These are phyloP conservation scores for Parietaria judaica DNA, from an alignment of 306 rosid genomes.

Conservation along the genomic window DNA sequence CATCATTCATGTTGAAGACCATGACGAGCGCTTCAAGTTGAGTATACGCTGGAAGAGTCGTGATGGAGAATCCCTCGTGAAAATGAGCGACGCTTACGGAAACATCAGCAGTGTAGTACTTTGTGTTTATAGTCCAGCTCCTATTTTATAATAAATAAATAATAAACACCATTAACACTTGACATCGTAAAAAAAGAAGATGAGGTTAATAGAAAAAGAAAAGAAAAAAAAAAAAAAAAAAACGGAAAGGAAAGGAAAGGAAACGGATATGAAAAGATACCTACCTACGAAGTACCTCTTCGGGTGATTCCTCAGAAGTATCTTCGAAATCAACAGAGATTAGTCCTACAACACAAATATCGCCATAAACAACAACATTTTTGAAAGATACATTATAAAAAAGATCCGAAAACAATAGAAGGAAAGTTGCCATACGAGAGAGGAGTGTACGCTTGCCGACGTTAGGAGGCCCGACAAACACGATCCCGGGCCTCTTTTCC, in stretches of 20 bases:
- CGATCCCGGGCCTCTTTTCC: slow-evolving; percentile 56
- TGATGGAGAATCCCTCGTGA: slow-evolving; percentile 43
- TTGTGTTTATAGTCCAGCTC: slow-evolving; percentile 78
- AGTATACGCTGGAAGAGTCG: slow-evolving; percentile 34
- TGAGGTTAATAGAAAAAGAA: neutral
- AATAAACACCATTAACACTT: neutral
- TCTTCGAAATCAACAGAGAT: slow-evolving; percentile 52
- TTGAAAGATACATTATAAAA: no score
- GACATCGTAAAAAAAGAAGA: neutral
- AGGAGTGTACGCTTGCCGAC: slow-evolving; percentile 80
- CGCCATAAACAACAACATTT: no score
- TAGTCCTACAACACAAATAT: slow-evolving; percentile 38
- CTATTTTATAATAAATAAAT: slow-evolving; percentile 1
- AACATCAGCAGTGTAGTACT: slow-evolving; percentile 78
- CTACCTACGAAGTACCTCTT: slow-evolving; percentile 57
- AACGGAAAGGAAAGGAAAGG: no score
- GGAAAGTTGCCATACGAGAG: slow-evolving; percentile 39
- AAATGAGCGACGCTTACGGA: slow-evolving; percentile 68
- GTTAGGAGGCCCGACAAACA: slow-evolving; percentile 61
- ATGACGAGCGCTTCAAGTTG: slow-evolving; percentile 64
- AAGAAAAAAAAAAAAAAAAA: neutral
- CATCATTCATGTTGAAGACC: slow-evolving; percentile 79
- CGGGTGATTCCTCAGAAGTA: slow-evolving; percentile 47
- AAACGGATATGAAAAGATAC: slow-evolving; percentile 1
- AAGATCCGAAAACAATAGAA: neutral